phyloP scores from a whole-genome alignment of 2,329 filamentous ascomycete species.

The Dactylellina sp. region DNA sequence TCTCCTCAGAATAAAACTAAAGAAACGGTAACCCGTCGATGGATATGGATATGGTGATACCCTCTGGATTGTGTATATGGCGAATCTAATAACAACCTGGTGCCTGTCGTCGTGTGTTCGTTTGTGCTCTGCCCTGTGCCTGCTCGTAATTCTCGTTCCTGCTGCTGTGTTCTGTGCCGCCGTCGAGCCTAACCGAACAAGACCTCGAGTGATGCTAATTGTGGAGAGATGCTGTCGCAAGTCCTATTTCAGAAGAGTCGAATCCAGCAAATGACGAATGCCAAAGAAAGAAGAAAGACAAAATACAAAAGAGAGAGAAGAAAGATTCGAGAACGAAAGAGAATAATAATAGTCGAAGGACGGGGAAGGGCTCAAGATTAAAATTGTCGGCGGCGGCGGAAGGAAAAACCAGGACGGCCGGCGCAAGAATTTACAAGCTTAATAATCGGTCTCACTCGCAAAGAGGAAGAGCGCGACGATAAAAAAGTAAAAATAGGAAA shows the following conservation, averaged over 20 bases:
- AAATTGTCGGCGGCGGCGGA: constrained; percentile 11
- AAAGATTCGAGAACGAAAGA: neutral
- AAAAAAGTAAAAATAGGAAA: constrained; percentile 18
- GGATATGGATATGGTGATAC: neutral
- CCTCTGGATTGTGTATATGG: too few species aligned
- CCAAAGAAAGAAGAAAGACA: neutral
- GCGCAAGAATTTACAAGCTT: constrained; percentile 36
- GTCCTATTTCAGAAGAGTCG: too few species aligned
- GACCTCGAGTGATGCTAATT: too few species aligned
- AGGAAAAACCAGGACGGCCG: constrained; percentile 8
- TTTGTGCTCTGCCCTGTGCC: neutral
- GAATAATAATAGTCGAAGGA: constrained; percentile 7
- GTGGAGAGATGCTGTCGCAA: too few species aligned
- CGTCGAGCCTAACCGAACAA: neutral
- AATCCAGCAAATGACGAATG: too few species aligned
- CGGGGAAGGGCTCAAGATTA: neutral
- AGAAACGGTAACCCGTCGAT: neutral
- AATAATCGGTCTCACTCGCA: constrained; percentile 27
- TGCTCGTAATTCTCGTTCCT: neutral
- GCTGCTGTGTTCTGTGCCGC: neutral
- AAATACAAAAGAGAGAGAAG: too few species aligned
- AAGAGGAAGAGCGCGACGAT: constrained; percentile 4
- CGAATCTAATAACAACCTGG: constrained; percentile 3
- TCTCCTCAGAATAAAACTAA: neutral
- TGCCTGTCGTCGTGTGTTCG: neutral